Base-by-base conservation (phyloP, 306 rosid species). In the Citrullus colocynthis region DNA sequence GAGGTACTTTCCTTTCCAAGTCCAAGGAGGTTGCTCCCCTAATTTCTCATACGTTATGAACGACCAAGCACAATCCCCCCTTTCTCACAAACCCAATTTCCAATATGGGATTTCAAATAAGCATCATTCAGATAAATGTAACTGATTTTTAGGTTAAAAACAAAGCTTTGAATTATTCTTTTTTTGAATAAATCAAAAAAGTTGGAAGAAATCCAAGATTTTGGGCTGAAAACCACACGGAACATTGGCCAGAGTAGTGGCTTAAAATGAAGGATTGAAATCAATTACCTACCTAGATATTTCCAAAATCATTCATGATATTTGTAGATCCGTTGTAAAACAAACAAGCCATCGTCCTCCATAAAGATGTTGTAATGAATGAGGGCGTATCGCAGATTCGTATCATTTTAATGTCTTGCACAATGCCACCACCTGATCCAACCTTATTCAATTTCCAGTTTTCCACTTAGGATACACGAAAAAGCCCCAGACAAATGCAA, bases 181-280 rank as follows among this genome's bases (percentile, higher is more conserved):
- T 24, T 24, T 24, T 24, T 24, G 1, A 24, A 24, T 24, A 24
- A 24, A 24, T 24, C 0, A 24, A 24, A 24, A 24, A 24, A 24
- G 28, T 24, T 24, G 28, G 28, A 24, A 24, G 28, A 24, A 24
- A 24, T 24, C 28, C 28, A 24, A 24, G 28, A 0, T 55, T 18
- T 7, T 0, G 0, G 1, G 0, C 0, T 6, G 9, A 54, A 6
- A 54, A 6, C 21, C 0, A 54, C 16, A 6, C 9, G 36, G 4
- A 2, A 2, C 5, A 54, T 54, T 54, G 6, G 9, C 7, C 8
- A 2, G 2, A 8, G 11, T 0, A 6, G 6, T 9, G 59, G 21
- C 10, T 54, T 54, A 0, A 54, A 54, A 54, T 17, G 59, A 54
- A 59, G 11, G 7, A 1, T 10, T 12, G 36, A 21, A 12, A 2